Percentiles rank a stretch among this genome's conserved stretches.
Evolutionary conservation across 345 rosid genomes (phyloP).

Genomic region (Boechera stricta): DNA sequence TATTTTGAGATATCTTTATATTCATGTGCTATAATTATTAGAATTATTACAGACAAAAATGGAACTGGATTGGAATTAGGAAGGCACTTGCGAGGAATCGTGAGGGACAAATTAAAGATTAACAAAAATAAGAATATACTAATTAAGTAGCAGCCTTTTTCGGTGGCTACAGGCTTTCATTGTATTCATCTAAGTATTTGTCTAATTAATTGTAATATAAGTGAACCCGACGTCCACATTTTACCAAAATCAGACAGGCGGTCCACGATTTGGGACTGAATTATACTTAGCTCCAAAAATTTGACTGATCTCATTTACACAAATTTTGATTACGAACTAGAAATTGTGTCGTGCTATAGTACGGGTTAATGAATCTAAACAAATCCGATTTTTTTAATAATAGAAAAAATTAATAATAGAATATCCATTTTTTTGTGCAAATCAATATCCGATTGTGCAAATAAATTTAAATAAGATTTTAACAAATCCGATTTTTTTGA

Average conservation of each 20-base stretch:
- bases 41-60: background rate
- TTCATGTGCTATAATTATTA: background rate
- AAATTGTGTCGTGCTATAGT: too few species aligned
- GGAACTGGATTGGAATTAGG: background rate
- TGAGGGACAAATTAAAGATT: conserved; percentile 21
- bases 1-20: background rate
- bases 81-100: conserved; percentile 33
- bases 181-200: conserved; percentile 12
- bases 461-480: too few species aligned
- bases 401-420: too few species aligned
- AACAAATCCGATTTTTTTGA: too few species aligned
- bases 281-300: background rate
- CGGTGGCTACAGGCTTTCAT: conserved; percentile 21
- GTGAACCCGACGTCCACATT: background rate
- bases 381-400: too few species aligned
- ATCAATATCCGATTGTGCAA: too few species aligned
- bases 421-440: too few species aligned
- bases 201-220: conserved; percentile 1
- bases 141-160: conserved; percentile 23
- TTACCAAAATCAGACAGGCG: conserved; percentile 14
- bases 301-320: conserved; percentile 20
- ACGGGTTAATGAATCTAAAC: too few species aligned
- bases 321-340: background rate
- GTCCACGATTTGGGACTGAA: conserved; percentile 34
- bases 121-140: conserved; percentile 23